A percentile compares a stretch with the other conserved stretches of the same genome.
Conservation (phyloP, 169 alveolate species). For the Cryptosporidium sp. region DNA sequence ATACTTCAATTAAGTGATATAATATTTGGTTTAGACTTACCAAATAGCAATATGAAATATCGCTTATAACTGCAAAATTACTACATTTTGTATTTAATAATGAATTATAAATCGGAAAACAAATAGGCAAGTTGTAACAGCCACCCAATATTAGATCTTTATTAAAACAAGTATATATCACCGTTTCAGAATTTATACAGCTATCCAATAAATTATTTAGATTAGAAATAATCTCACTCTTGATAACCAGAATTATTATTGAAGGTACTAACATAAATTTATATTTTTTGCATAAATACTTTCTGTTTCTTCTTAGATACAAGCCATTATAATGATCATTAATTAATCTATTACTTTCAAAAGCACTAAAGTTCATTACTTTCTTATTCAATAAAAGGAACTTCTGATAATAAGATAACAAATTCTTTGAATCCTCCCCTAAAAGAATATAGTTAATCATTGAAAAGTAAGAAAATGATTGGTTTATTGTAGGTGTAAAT, state of each 20-base stretch:
- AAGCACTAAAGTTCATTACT: background rate
- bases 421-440: background rate
- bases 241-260: background rate
- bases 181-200: background rate
- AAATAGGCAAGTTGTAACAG: background rate
- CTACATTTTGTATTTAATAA: background rate
- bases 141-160: background rate
- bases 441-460: conserved; percentile 20
- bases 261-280: conserved; percentile 8
- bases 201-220: background rate
- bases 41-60: conserved; percentile 31
- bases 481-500: conserved; percentile 4
- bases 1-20: conserved; percentile 16
- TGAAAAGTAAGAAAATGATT: conserved; percentile 24
- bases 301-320: conserved; percentile 59
- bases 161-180: background rate
- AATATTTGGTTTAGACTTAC: conserved; percentile 36
- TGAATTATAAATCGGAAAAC: background rate
- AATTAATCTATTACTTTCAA: conserved; percentile 25
- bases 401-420: conserved; percentile 28
- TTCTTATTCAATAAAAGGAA: conserved; percentile 11
- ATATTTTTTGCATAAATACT: conserved; percentile 10
- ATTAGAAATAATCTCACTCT: background rate
- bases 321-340: conserved; percentile 66
- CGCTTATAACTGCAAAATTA: background rate